A percentile compares a stretch with the other conserved stretches of the same genome.
These are phyloP conservation scores for Knoxdaviesia capensis DNA, from an alignment of 2,329 filamentous ascomycete species.

Conservation along the genomic window DNA sequence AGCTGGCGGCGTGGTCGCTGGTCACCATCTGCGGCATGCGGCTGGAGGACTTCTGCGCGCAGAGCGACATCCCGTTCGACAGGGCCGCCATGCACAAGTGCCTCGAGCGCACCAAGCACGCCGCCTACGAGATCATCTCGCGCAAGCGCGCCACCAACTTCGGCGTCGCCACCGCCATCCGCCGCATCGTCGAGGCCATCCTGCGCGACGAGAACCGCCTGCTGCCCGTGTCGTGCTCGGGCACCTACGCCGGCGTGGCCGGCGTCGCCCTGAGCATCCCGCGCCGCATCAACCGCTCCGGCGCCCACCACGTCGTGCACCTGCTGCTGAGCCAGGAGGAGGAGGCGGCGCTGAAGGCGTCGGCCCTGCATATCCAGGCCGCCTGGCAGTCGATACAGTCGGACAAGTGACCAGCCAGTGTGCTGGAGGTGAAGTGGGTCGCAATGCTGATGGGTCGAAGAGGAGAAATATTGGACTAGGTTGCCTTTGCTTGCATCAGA, in stretches of 20 bases:
- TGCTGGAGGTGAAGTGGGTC: too few species aligned
- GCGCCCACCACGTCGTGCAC: constrained; percentile 9
- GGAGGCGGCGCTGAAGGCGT: constrained; percentile 7
- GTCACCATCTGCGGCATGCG: constrained; percentile 12
- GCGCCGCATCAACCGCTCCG: constrained; percentile 9
- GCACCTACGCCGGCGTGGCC: constrained; percentile 9
- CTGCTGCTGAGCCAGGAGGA: constrained; percentile 8
- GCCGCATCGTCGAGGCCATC: constrained; percentile 11
- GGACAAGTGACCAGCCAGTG: too few species aligned
- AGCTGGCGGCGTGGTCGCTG: constrained; percentile 13
- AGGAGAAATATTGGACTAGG: too few species aligned
- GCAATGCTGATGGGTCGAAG: too few species aligned
- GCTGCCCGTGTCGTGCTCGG: constrained; percentile 10
- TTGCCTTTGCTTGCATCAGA: too few species aligned
- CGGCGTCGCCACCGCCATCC: constrained; percentile 12
- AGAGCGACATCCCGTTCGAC: constrained; percentile 8
- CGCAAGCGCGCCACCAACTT: constrained; percentile 14
- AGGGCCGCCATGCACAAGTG: constrained; percentile 9
- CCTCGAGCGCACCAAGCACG: constrained; percentile 9
- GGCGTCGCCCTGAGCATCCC: constrained; percentile 11
- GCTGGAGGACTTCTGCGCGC: constrained; percentile 9
- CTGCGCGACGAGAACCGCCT: constrained; percentile 11
- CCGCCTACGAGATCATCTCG: constrained; percentile 14
- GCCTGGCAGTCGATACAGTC: too few species aligned
- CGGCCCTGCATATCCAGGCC: constrained; percentile 8